These are phyloP conservation scores for Tilletiaria anomala DNA, from an alignment of 1,284 basidiomycete genomes.

Conservation along the genomic window DNA sequence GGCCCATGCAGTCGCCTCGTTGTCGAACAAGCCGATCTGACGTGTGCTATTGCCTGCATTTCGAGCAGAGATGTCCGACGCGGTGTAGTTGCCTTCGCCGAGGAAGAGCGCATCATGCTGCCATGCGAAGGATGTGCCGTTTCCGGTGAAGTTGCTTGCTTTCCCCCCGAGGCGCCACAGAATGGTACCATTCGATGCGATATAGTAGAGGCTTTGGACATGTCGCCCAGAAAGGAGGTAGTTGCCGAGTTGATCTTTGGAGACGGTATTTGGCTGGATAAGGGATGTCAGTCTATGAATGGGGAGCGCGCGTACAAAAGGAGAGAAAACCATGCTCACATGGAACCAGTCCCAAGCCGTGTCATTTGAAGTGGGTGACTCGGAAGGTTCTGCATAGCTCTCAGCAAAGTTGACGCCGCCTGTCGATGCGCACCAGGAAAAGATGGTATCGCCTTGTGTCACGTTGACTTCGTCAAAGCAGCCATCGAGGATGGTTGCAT, in stretches of 20 bases:
- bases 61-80: neutral
- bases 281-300: neutral
- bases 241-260: slow-evolving; percentile 4
- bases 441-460: neutral
- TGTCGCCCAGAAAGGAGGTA: slow-evolving; percentile 11
- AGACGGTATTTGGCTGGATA: neutral
- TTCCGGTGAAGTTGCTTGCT: neutral
- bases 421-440: neutral
- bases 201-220: slow-evolving; percentile 1
- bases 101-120: slow-evolving; percentile 1
- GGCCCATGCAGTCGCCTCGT: neutral
- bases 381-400: neutral
- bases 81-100: neutral
- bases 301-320: neutral
- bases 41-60: neutral
- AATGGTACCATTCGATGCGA: neutral
- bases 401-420: neutral
- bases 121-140: neutral
- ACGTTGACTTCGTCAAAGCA: neutral
- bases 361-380: neutral
- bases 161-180: neutral
- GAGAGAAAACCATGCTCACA: neutral
- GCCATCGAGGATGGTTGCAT: neutral
- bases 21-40: neutral
- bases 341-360: slow-evolving; percentile 1